Percentiles rank a stretch among this genome's conserved stretches.
These are phyloP conservation scores for Dactylorhiza incarnata DNA, from an alignment of 106 monocot genomes.

Conservation along the genomic window DNA sequence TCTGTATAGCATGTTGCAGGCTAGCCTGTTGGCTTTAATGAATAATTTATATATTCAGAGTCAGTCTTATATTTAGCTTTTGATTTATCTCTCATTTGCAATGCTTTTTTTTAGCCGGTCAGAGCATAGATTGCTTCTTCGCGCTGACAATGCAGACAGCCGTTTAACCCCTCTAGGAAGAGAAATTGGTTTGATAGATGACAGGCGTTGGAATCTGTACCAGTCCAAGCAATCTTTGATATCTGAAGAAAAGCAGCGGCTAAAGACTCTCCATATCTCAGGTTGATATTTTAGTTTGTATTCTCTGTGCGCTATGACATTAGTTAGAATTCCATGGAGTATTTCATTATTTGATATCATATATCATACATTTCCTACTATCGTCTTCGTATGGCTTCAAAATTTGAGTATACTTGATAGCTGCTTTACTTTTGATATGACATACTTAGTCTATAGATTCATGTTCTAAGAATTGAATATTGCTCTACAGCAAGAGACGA, in stretches of 20 bases:
- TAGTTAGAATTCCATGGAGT: not conserved
- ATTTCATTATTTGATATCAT: not conserved
- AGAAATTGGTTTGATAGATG: slow-evolving; percentile 95
- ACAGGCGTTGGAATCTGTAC: slow-evolving; percentile 87
- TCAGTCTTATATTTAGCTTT: not conserved
- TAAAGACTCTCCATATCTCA: slow-evolving; percentile 66
- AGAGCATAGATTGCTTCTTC: slow-evolving; percentile 87
- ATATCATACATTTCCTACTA: not conserved
- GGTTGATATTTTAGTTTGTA: slow-evolving; percentile 34
- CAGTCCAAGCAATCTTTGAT: slow-evolving; percentile 75
- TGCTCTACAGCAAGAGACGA: slow-evolving; percentile 46
- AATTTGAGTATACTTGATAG: not conserved
- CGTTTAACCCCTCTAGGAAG: slow-evolving; percentile 91
- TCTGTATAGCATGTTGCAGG: not conserved
- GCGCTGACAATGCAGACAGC: slow-evolving; percentile 96
- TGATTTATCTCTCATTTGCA: not conserved
- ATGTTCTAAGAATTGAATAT: not conserved
- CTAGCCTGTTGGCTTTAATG: not conserved
- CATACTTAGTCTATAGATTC: not conserved
- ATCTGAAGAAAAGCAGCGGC: slow-evolving; percentile 70
- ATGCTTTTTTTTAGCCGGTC: slow-evolving; percentile 52
- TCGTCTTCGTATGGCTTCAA: not conserved
- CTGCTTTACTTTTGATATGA: not conserved
- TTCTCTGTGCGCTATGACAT: not conserved
- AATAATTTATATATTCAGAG: not conserved